Percentiles rank a stretch among this genome's conserved stretches.
phyloP scores from a whole-genome alignment of 768 basidiomycete species.

The Kwoniella sp. region DNA sequence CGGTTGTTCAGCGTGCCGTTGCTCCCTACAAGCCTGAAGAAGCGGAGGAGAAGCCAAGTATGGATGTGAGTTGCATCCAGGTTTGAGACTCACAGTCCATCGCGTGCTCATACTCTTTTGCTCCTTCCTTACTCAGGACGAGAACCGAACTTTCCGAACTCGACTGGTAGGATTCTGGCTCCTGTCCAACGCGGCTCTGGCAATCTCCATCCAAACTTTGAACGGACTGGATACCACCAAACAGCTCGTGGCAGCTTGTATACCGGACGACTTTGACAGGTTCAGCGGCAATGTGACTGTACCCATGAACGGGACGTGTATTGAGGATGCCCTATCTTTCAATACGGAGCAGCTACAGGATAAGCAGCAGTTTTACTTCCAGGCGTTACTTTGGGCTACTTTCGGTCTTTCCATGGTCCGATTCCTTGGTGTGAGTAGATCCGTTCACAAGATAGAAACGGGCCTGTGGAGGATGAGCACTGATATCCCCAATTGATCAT shows the following conservation, averaged over 20 bases:
- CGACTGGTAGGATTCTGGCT: constrained; percentile 52
- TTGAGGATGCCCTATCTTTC: constrained; percentile 37
- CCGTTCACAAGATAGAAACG: no score
- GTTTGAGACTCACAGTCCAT: background rate
- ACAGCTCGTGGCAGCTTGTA: constrained; percentile 39
- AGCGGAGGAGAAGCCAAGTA: constrained; percentile 35
- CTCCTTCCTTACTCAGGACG: constrained; percentile 30
- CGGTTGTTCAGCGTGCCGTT: constrained; percentile 63
- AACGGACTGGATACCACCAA: constrained; percentile 50
- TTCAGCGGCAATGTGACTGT: constrained; percentile 36
- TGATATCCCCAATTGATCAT: no score
- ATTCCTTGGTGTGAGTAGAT: constrained; percentile 52
- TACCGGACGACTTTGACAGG: constrained; percentile 28
- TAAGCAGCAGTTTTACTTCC: constrained; percentile 50
- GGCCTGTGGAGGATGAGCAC: no score
- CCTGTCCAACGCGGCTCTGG: constrained; percentile 51
- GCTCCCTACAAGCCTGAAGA: constrained; percentile 33
- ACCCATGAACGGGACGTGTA: constrained; percentile 44
- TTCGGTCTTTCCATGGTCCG: constrained; percentile 44
- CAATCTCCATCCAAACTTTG: constrained; percentile 47
- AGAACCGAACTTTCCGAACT: constrained; percentile 53
- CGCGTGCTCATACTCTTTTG: background rate
- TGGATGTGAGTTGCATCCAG: constrained; percentile 41
- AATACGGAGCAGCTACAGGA: constrained; percentile 35
- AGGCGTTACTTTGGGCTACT: constrained; percentile 48